Evolutionary conservation across 1,284 basidiomycete genomes (phyloP).

Genomic region (Prillingera fragicola): DNA sequence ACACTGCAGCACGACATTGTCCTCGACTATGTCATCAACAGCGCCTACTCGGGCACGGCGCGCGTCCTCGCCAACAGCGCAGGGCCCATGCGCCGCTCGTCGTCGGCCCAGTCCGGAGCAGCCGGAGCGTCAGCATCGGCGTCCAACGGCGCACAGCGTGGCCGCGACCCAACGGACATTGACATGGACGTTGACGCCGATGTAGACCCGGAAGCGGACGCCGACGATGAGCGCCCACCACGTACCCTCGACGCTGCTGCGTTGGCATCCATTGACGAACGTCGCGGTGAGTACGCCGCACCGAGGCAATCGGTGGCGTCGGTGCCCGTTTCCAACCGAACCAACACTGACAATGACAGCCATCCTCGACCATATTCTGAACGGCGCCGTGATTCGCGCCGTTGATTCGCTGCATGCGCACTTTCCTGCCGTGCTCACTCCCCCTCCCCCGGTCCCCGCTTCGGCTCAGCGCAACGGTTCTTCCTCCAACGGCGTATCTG

Average conservation of each 20-base stretch:
- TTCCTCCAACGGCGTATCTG: neutral
- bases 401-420: slow-evolving; percentile 32
- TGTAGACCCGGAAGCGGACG: neutral
- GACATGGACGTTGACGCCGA: slow-evolving; percentile 20
- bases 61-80: slow-evolving; percentile 21
- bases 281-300: slow-evolving; percentile 29
- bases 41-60: slow-evolving; percentile 37
- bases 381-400: slow-evolving; percentile 35
- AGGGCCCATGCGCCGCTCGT: neutral
- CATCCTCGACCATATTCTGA: slow-evolving; percentile 40
- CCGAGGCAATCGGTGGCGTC: neutral
- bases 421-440: slow-evolving; percentile 34
- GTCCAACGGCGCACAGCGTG: neutral
- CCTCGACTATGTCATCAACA: slow-evolving; percentile 38
- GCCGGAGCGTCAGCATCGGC: slow-evolving; percentile 1
- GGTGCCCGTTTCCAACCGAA: neutral
- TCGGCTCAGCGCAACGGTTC: neutral
- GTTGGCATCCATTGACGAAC: slow-evolving; percentile 29
- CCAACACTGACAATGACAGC: slow-evolving; percentile 13
- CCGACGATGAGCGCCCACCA: slow-evolving; percentile 1
- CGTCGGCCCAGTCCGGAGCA: slow-evolving; percentile 3
- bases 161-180: slow-evolving; percentile 6
- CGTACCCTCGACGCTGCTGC: slow-evolving; percentile 16
- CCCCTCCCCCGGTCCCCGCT: neutral
- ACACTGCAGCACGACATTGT: slow-evolving; percentile 39